Evolutionary conservation across 2,329 filamentous ascomycete genomes (phyloP), one percentile per base, ranked within the genome.

Genomic region (Hortaea werneckii): DNA sequence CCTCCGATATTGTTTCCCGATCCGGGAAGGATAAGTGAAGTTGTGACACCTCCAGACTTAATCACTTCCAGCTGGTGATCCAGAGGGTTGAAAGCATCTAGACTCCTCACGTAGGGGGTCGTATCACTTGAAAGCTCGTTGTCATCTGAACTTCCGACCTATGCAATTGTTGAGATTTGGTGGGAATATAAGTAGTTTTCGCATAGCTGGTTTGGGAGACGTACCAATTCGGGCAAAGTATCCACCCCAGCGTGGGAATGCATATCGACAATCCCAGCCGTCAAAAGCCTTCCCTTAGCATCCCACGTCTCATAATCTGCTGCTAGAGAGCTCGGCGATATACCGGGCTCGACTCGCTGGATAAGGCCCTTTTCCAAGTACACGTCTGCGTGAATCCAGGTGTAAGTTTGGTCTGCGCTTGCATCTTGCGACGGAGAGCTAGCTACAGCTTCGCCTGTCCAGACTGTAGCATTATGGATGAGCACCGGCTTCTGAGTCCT

Each of bases 11-110:
- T 85, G 62, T 61, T 86, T n/a, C 75, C 79, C 1, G 78, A 82
- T 1, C 82, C 82, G 1, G 82, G 82, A 1, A 85, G 69, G 4
- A 85, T 67, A 1, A 85, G 68, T 26, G 76, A 80, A 0, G 80
- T 83, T 0, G 82, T 85, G 0, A 85, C 80, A n/a, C 82, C 82
- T 6, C 82, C 82, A 0, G 79, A 83, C 56, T 83, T 84, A 68
- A 85, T 85, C 51, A 80, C 76, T 51, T 80, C 73, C 8, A 84
- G 74, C 54, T 83, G 80, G 10, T 72, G 74, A 55, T 85, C 82
- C 9, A 77, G 67, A 0, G 80, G 77, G 54, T 82, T 73, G 32
- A 86, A 65, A 2, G 73, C 77, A 56, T 85, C 82, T 38, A 84
- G 77, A 6, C 79, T 78, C 13, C 81, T 76, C 5, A 82, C 79